Evolutionary conservation across 257 asterid species (phyloP), one percentile per base, ranked within the genome.

Genomic region (Primulina eburnea): DNA sequence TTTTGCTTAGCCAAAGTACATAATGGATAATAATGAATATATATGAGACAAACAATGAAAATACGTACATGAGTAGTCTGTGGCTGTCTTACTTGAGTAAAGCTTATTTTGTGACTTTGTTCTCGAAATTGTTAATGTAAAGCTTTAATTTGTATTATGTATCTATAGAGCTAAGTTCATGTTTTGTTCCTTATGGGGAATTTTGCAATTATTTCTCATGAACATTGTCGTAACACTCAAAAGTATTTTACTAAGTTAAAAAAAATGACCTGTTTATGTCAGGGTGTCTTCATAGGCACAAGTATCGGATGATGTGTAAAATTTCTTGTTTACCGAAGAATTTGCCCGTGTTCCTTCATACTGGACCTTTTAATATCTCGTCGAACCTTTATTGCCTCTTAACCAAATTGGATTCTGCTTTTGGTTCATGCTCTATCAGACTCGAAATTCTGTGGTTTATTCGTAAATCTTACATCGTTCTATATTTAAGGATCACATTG

Each of bases 91-190:
- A 37, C 65, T 29, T n/a, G 33, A n/a, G 8, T 21, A 29, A 56
- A 17, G 64, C 12, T 26, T 71, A 65, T 69, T 66, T n/a, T 30
- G 53, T 14, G 65, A 69, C 63, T 34, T 56, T 12, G 24, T 71
- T 64, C 10, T 28, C 60, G 20, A 60, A n/a, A 30, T 34, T 29
- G 55, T n/a, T 68, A 32, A 38, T 1, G 16, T 5, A 20, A 56
- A 38, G 68, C 5, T 12, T 43, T 43, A 11, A 43, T 43, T 2
- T 43, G n/a, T 12, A 43, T 12, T 9, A 12, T 43, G 53, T 43
- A 10, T 11, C n/a, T 11, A 43, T 43, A 43, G 17, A 43, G 53
- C 53, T 43, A 43, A 11, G 6, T 43, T 43, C 14, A 1, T 38
- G 50, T 2, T 38, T 38, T 38, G 14, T 38, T 38, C 50, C 50